Base-by-base conservation (phyloP, 139 green algal genomes). In the Eudorina sp. region DNA sequence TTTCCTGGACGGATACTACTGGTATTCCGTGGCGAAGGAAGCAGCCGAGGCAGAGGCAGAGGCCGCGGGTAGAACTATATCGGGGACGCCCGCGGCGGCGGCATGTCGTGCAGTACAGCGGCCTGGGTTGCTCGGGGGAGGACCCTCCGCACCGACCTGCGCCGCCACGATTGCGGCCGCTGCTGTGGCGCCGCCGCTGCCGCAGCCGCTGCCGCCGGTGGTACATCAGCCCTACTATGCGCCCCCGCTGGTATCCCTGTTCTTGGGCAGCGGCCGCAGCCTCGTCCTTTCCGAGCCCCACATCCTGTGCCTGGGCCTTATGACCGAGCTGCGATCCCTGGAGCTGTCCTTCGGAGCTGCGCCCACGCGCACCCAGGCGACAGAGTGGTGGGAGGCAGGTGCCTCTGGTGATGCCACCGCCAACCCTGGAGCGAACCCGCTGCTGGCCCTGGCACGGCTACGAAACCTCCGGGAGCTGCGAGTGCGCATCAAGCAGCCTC, bases 221-320 rank as follows among this genome's bases (percentile, higher is more conserved):
- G n/a, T n/a, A n/a, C n/a, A n/a, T n/a, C n/a, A n/a, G n/a, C n/a
- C 27, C 19, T 18, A 11, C 46, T 9, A 0, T 14, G 38, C 58
- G 38, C 55, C 77, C 21, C 77, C 78, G 41, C 78, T 85, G 0
- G 78, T 74, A 9, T 75, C 40, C 3, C 38, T 85, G 5, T 11
- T n/a, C 2, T 43, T 85, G 40, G 58, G 55, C 14, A 3, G 18
- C 40, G 58, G 78, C 0, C 55, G 58, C 27, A 1, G 1, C 13
- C 58, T 74, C 0, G 5, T 8, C 4, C 55, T 85, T 4, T 34
- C 21, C 31, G 5, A 36, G 11, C 40, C 21, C 0, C 55, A 74
- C 51, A 53, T 85, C 38, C 78, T 85, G 36, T 85, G 78, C 53
- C 38, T 85, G 38, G 78, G 55, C 25, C 55, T 74, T 18, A 55